Base-by-base conservation (phyloP, 345 rosid genomes). In the Hirschfeldia incana region DNA sequence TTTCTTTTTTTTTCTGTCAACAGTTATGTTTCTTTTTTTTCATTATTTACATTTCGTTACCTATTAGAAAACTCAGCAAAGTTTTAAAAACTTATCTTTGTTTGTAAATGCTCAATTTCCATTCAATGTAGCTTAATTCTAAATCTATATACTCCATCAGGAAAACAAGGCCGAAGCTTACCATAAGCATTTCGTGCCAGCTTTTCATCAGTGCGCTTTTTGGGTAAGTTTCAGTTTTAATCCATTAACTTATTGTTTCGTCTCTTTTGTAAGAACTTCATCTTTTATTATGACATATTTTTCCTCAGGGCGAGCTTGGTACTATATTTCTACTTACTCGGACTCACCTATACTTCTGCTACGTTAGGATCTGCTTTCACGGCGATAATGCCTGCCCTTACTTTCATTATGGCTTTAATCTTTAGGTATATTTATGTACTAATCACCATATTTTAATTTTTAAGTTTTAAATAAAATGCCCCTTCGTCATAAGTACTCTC, bases 291-390 rank as follows among this genome's bases (percentile, higher is more conserved):
- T 17, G 49, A 70, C 26, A 37, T 16, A 6, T 74, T 36, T 44
- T 44, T 29, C n/a, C 17, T 49, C 57, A 89, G 97, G 83, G 82
- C 88, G 67, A 87, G 92, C 28, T 81, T 91, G 39, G 78, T 90
- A 8, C 97, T 90, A 66, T 88, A 82, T 77, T 83, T 84, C 70
- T 87, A 83, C 80, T 89, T 91, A 27, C 85, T 86, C 32, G 94
- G 97, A 30, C 89, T 91, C 46, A 74, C 86, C 58, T 81, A 88
- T 78, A 88, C 97, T 30, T 87, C 94, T 5, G 90, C 97, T 33
- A 85, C 92, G 32, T 80, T 88, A 63, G 69, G 87, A 0, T 84
- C 88, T 70, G 94, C 94, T 27, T 91, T 90, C 82, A 29, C 74
- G 82, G 88, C 85, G 80, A 78, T 83, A 67, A 83, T 90, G 36